Percentiles rank a stretch among this genome's conserved stretches.
These are phyloP conservation scores for Ichthyophonus hoferi DNA, from an alignment of 208 protist species.

Conservation along the genomic window DNA sequence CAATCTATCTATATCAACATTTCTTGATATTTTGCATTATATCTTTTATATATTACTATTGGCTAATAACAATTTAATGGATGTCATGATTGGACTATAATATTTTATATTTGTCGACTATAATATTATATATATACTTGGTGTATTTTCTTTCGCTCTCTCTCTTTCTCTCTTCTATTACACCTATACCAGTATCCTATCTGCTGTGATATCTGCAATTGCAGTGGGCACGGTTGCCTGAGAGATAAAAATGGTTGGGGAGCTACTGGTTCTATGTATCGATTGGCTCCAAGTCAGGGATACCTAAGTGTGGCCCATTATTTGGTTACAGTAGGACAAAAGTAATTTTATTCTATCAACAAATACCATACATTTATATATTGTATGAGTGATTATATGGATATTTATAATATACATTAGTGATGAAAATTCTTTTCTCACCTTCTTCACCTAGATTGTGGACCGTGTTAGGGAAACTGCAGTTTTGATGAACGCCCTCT, in stretches of 20 bases:
- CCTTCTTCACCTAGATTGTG: too few species aligned
- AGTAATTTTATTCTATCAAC: background rate
- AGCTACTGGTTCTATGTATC: background rate
- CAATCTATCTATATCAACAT: background rate
- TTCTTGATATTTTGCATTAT: background rate
- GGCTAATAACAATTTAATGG: too few species aligned
- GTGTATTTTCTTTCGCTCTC: background rate
- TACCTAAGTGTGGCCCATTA: background rate
- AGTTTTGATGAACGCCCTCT: too few species aligned
- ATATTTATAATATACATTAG: too few species aligned
- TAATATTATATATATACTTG: too few species aligned
- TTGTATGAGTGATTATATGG: too few species aligned
- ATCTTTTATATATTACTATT: too few species aligned
- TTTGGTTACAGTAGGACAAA: background rate
- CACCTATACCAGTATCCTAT: background rate
- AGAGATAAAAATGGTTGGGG: background rate
- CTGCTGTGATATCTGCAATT: background rate
- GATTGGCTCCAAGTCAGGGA: background rate
- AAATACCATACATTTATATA: too few species aligned
- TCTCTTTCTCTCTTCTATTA: background rate
- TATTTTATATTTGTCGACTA: too few species aligned
- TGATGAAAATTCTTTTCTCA: too few species aligned
- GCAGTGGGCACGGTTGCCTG: background rate
- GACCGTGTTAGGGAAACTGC: too few species aligned
- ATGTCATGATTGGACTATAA: too few species aligned